Evolutionary conservation across 192 early-diverging fungal genomes (phyloP).

Genomic region (Podila minutissima): DNA sequence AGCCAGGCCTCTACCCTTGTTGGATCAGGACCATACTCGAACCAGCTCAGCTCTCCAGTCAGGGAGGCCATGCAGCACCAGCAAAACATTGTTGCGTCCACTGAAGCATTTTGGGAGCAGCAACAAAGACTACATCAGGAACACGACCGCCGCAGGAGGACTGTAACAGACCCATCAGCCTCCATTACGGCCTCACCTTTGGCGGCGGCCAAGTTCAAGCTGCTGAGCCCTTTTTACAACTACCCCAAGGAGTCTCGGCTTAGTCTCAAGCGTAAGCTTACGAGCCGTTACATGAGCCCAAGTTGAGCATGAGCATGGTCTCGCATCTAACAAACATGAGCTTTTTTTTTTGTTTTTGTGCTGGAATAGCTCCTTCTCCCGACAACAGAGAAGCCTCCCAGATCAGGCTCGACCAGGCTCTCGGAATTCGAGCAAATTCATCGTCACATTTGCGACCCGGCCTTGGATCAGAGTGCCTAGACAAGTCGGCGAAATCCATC

Average conservation of each 20-base stretch:
- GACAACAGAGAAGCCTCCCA: background rate
- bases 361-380: background rate
- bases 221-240: background rate
- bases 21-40: conserved; percentile 1
- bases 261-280: background rate
- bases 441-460: background rate
- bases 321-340: background rate
- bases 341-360: background rate
- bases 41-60: background rate
- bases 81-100: background rate
- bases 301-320: too few species aligned
- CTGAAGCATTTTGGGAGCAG: background rate
- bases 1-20: background rate
- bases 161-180: background rate
- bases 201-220: background rate
- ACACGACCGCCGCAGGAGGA: background rate
- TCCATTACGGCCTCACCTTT: background rate
- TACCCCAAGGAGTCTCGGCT: background rate
- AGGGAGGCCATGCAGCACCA: background rate
- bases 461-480: background rate
- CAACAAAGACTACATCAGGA: background rate
- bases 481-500: conserved; percentile 1
- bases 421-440: background rate
- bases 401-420: background rate
- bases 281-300: background rate